Evolutionary conservation across 192 early-diverging fungal species (phyloP), one percentile per base, ranked within the genome.

Genomic region (Coemansia sp.): DNA sequence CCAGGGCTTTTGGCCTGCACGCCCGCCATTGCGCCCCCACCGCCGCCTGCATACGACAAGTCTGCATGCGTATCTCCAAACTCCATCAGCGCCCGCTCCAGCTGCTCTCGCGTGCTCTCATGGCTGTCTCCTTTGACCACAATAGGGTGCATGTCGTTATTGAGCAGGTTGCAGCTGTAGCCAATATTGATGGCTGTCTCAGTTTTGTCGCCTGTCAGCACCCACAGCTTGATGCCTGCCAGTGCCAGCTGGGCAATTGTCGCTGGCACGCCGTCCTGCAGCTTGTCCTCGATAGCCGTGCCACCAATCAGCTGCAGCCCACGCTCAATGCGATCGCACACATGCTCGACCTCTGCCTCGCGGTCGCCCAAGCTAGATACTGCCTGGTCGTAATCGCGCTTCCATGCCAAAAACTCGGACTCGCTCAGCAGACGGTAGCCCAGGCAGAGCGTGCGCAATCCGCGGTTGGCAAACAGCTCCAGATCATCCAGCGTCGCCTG

Each of bases 121-220:
- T 72, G 69, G 26, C 76, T 83, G 38, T 68, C 69, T 15, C 75
- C 84, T 20, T 82, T 75, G 34, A 97, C 81, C 21, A 93, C 77
- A 6, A 96, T 83, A 11, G 93, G 71, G 56, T 87, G 83, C 93
- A 94, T 95, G 36, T 88, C 87, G 23, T 78, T 74, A 40, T 85
- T 82, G 4, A 98, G 75, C 40, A 99, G 70, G 53, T 94, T 95
- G 79, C 92, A 93, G 12, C 93, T 89, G 52, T 90, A 91, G 14
- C 94, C 96, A 78, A 98, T 98, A 63, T 96, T 95, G 67, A 98
- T 96, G 2, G 96, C 96, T 0, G 96, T 98, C 59, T 97, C 94
- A 41, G 89, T 87, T 74, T 98, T 98, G 79, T 98, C 94, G 15
- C 93, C 96, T 0, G 96, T 98, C 52, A 97, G 78, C 36, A 98